Conservation (phyloP, 169 alveolate genomes). For the Plasmodium adleri region DNA sequence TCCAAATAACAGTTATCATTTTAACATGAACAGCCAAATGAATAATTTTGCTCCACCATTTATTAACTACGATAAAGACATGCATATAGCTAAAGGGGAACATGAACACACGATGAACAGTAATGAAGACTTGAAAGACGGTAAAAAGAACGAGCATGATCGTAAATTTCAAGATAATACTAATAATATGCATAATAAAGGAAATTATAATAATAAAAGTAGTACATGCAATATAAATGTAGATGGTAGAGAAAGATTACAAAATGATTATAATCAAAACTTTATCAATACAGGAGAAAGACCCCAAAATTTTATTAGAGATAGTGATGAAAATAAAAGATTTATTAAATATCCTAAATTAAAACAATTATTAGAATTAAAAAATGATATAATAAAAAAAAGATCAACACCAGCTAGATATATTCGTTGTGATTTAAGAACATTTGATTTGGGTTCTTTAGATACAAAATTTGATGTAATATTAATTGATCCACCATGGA, state of each 20-base stretch:
- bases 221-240: slow-evolving; percentile 44
- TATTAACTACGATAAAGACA: not conserved
- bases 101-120: not conserved
- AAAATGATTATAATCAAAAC: slow-evolving; percentile 92
- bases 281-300: slow-evolving; percentile 93
- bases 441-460: slow-evolving; percentile 86
- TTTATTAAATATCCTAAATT: slow-evolving; percentile 91
- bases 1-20: not conserved
- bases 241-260: slow-evolving; percentile 83
- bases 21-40: not conserved
- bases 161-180: not conserved
- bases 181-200: not conserved
- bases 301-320: slow-evolving; percentile 94
- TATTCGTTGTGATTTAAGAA: slow-evolving; percentile 89
- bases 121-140: not conserved
- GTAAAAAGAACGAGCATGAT: not conserved
- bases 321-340: slow-evolving; percentile 89
- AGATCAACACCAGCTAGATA: slow-evolving; percentile 92
- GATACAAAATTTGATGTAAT: slow-evolving; percentile 93
- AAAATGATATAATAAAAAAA: slow-evolving; percentile 88
- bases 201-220: slow-evolving; percentile 10
- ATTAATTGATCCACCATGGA: slow-evolving; percentile 95
- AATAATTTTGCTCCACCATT: not conserved
- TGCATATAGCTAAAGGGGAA: not conserved
- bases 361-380: slow-evolving; percentile 90